Percentiles rank a stretch among this genome's conserved stretches.
Conservation (phyloP, 352 stramenopile genomes). For the Phytopythium vexans region DNA sequence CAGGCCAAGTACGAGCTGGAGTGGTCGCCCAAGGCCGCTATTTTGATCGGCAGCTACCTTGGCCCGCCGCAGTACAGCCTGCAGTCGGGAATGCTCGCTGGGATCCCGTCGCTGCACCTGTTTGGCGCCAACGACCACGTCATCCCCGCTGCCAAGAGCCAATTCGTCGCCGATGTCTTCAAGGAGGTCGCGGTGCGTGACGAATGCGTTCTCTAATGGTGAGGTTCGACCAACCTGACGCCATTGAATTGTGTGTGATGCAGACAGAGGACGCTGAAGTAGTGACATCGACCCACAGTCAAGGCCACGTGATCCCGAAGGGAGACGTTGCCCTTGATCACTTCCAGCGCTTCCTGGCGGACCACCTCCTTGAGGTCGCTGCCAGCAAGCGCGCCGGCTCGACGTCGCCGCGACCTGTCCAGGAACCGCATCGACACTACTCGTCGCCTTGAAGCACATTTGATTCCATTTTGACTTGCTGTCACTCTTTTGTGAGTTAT, state of each 20-base stretch:
- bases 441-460: too few species aligned
- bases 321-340: slow-evolving; percentile 42
- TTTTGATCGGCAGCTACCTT: slow-evolving; percentile 77
- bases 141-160: slow-evolving; percentile 65
- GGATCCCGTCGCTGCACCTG: slow-evolving; percentile 68
- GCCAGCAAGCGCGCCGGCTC: background rate
- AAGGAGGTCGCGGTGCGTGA: slow-evolving; percentile 39
- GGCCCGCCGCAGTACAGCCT: slow-evolving; percentile 56
- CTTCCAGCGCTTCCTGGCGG: slow-evolving; percentile 50
- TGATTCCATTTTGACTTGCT: too few species aligned
- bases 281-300: slow-evolving; percentile 56
- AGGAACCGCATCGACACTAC: too few species aligned
- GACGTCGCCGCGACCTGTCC: too few species aligned
- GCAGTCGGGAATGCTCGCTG: slow-evolving; percentile 38
- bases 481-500: background rate
- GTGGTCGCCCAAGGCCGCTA: slow-evolving; percentile 65
- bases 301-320: slow-evolving; percentile 83
- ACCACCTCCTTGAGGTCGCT: slow-evolving; percentile 17
- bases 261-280: slow-evolving; percentile 43
- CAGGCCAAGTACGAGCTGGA: slow-evolving; percentile 32
- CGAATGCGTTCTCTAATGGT: background rate
- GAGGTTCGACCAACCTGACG: background rate
- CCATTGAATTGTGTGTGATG: background rate
- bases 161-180: slow-evolving; percentile 69
- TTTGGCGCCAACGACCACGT: slow-evolving; percentile 83